phyloP scores from a whole-genome alignment of 495 filamentous ascomycete genomes.

The Neurospora sp. region DNA sequence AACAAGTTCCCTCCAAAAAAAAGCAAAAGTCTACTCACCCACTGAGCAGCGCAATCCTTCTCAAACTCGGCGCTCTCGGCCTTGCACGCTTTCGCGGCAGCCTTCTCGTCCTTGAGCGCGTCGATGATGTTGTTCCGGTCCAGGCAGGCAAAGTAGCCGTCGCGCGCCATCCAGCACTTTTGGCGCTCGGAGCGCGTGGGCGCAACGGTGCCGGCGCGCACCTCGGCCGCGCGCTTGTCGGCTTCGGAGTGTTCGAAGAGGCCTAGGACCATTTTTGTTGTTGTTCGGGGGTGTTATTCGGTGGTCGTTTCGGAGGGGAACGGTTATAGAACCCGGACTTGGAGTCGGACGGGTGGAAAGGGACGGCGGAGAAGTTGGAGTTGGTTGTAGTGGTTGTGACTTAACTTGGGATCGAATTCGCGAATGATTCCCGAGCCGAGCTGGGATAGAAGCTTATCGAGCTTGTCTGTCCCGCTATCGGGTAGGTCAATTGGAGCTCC shows the following conservation, averaged over 20 bases:
- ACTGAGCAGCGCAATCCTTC: slow-evolving; percentile 52
- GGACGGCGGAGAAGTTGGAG: no score
- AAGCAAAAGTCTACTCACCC: slow-evolving; percentile 12
- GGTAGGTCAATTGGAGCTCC: not conserved
- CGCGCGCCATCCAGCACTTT: slow-evolving; percentile 78
- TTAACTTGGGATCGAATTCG: not conserved
- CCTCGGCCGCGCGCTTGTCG: slow-evolving; percentile 40
- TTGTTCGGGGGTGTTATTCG: no score
- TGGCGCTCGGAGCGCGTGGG: slow-evolving; percentile 69
- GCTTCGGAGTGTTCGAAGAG: slow-evolving; percentile 30
- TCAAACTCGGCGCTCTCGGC: slow-evolving; percentile 58
- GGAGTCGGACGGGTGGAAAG: no score
- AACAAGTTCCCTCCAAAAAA: no score
- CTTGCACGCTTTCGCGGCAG: slow-evolving; percentile 55
- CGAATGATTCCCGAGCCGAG: not conserved
- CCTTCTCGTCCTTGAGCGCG: slow-evolving; percentile 59
- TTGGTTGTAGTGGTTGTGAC: no score
- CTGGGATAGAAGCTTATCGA: not conserved
- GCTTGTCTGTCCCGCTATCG: not conserved
- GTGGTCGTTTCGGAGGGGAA: no score
- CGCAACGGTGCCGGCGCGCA: slow-evolving; percentile 52
- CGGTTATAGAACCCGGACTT: no score
- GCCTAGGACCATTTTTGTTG: slow-evolving; percentile 34
- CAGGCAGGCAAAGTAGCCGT: slow-evolving; percentile 77
- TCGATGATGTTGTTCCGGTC: slow-evolving; percentile 76